Conservation (phyloP, 805 yeast species). For the Nakazawaea ambrosiae region DNA sequence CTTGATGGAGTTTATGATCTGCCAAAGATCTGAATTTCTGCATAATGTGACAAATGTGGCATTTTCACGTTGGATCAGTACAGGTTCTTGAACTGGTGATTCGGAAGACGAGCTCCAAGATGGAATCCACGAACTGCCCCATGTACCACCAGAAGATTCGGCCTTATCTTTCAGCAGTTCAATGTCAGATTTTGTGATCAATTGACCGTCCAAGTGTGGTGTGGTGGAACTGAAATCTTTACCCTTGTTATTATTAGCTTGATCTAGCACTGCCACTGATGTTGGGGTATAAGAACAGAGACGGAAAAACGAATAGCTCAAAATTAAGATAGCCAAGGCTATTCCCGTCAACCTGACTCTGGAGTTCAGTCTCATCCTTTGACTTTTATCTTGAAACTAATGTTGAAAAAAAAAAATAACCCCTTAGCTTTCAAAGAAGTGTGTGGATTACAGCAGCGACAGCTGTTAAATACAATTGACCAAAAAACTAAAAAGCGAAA, state of each 20-base stretch:
- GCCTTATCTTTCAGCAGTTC: not conserved
- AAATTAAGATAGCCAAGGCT: slow-evolving; percentile 4
- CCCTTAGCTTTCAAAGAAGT: too few species aligned
- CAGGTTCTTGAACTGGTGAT: not conserved
- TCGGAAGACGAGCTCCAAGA: slow-evolving; percentile 2
- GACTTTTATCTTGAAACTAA: not conserved
- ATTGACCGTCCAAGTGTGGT: slow-evolving; percentile 3
- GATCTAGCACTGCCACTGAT: too few species aligned
- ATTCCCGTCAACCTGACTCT: slow-evolving; percentile 1
- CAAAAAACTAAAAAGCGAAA: too few species aligned
- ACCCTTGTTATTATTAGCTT: too few species aligned
- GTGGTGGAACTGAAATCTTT: slow-evolving; percentile 2
- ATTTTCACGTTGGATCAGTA: slow-evolving; percentile 22
- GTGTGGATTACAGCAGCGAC: too few species aligned
- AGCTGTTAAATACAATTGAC: too few species aligned
- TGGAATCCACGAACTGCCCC: slow-evolving; percentile 3
- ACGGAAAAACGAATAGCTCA: slow-evolving; percentile 4
- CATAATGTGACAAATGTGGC: slow-evolving; percentile 62
- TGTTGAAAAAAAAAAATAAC: slow-evolving; percentile 1
- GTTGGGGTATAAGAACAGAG: too few species aligned
- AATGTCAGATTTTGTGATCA: slow-evolving; percentile 1
- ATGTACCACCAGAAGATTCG: not conserved
- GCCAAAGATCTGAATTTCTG: slow-evolving; percentile 56
- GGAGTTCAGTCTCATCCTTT: slow-evolving; percentile 5
- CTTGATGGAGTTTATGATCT: slow-evolving; percentile 55